Conservation (phyloP, 2,329 filamentous ascomycete species). For the Rhexocercosporidium sp. region DNA sequence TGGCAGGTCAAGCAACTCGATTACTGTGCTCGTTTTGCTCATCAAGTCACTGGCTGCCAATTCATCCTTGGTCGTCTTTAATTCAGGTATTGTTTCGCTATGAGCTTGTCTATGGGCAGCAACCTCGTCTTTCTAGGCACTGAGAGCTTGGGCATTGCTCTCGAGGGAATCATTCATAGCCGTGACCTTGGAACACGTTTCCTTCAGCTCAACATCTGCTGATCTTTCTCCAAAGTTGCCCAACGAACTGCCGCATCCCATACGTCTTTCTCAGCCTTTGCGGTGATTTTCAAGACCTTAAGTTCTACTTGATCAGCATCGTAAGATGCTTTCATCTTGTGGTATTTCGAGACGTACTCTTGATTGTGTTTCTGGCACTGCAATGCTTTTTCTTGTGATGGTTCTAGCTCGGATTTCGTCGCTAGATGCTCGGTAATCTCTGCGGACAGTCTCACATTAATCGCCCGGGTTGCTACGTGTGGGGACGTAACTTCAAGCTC, state of each 20-base stretch:
- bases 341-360: neutral
- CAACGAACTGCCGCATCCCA: neutral
- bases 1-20: no score
- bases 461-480: neutral
- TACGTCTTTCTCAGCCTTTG: neutral
- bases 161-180: neutral
- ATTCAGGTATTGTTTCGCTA: neutral
- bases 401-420: neutral
- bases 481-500: neutral
- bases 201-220: neutral
- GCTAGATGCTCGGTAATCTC: neutral
- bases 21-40: neutral
- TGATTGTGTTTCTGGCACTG: neutral
- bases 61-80: neutral
- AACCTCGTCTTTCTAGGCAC: neutral
- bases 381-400: neutral
- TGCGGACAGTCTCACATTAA: neutral
- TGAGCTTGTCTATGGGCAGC: neutral
- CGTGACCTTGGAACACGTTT: neutral
- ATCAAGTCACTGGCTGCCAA: neutral
- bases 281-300: neutral
- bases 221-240: neutral
- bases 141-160: neutral
- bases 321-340: neutral
- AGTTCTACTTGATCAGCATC: neutral